A percentile compares a stretch with the other conserved stretches of the same genome.
Conservation (phyloP, 805 yeast species). For the Metschnikowia orientalis region DNA sequence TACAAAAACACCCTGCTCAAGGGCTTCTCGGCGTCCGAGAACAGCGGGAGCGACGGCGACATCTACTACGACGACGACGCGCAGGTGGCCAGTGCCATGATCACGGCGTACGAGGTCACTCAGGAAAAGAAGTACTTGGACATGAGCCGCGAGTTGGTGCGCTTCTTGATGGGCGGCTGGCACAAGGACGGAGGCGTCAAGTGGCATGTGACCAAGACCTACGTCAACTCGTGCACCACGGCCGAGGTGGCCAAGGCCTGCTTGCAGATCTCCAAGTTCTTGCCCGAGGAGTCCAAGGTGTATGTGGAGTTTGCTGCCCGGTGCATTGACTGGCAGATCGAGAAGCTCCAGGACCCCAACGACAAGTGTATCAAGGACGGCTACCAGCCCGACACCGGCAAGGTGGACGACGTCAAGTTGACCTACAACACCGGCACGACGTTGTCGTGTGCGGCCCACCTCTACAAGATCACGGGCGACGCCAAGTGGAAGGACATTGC, state of each 20-base stretch:
- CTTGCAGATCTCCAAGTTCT: conserved; percentile 50
- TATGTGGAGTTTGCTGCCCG: conserved; percentile 56
- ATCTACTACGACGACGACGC: conserved; percentile 75
- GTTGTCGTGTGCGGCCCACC: conserved; percentile 62
- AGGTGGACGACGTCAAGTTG: conserved; percentile 52
- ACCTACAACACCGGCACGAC: conserved; percentile 69
- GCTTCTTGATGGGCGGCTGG: conserved; percentile 65
- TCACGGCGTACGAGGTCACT: conserved; percentile 67
- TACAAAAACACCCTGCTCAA: conserved; percentile 48
- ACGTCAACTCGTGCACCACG: conserved; percentile 62
- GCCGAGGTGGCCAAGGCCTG: conserved; percentile 64
- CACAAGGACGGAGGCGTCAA: conserved; percentile 56
- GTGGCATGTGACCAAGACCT: conserved; percentile 62
- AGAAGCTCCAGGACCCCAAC: conserved; percentile 45
- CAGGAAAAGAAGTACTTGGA: conserved; percentile 49
- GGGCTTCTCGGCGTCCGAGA: conserved; percentile 65
- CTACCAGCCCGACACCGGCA: conserved; percentile 41
- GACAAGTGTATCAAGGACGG: conserved; percentile 64
- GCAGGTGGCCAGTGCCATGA: conserved; percentile 60
- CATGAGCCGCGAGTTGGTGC: conserved; percentile 52
- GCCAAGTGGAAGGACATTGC: conserved; percentile 71
- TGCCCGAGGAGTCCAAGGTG: conserved; percentile 43
- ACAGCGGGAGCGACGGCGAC: conserved; percentile 55
- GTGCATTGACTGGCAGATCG: conserved; percentile 56
- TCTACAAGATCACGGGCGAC: conserved; percentile 90